Conservation (phyloP, 2,329 filamentous ascomycete species). For the Emergomyces africanus region DNA sequence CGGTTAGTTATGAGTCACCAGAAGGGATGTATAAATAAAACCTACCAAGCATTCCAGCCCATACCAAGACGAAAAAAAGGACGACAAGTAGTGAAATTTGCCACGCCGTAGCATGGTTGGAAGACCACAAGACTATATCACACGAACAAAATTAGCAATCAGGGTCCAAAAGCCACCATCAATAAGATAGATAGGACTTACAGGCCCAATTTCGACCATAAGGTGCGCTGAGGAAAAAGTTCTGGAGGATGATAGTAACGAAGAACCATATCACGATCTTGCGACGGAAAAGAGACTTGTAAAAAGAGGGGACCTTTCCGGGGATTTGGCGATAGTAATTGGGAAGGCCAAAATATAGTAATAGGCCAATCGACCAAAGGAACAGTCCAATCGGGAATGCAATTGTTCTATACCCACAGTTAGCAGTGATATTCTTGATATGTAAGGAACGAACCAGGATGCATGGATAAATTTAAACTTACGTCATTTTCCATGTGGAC, state of each 20-base stretch:
- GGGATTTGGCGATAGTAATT: conserved; percentile 54
- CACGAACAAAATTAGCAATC: background rate
- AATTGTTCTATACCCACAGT: conserved; percentile 30
- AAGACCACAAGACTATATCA: conserved; percentile 41
- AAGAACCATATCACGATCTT: conserved; percentile 58
- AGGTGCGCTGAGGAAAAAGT: conserved; percentile 53
- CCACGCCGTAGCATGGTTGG: conserved; percentile 44
- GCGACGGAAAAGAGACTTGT: conserved; percentile 46
- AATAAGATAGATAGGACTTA: conserved; percentile 14
- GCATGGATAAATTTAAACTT: conserved; percentile 8
- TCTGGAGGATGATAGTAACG: conserved; percentile 49
- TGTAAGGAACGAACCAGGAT: conserved; percentile 1
- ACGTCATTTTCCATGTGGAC: conserved; percentile 30
- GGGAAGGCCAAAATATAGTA: conserved; percentile 50
- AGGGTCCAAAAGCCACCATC: background rate
- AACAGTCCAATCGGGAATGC: conserved; percentile 45
- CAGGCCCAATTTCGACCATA: conserved; percentile 57
- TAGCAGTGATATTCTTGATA: conserved; percentile 11
- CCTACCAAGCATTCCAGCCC: conserved; percentile 31
- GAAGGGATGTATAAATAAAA: background rate
- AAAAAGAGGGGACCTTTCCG: conserved; percentile 53
- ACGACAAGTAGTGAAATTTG: conserved; percentile 40
- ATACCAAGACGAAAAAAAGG: conserved; percentile 41
- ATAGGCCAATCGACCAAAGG: conserved; percentile 43
- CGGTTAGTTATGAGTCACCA: background rate